A percentile compares a stretch with the other conserved stretches of the same genome.
phyloP scores from a whole-genome alignment of 1,284 basidiomycete species.

The Sphagnurus paluster region DNA sequence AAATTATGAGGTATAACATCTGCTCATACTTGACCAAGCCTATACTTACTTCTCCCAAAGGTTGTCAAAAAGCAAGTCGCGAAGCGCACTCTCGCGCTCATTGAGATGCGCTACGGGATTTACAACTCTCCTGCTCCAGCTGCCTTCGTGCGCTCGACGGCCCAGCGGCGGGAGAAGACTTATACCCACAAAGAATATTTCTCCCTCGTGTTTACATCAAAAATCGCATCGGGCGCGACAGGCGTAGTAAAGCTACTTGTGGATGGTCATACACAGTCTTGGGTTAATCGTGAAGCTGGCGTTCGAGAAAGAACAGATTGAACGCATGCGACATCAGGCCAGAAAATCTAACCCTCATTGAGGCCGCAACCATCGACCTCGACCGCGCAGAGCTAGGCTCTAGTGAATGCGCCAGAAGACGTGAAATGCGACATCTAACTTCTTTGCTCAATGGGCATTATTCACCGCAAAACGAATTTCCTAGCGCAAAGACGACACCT shows the following conservation, averaged over 20 bases:
- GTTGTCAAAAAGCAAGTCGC: constrained; percentile 2
- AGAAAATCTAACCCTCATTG: neutral
- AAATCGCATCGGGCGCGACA: constrained; percentile 11
- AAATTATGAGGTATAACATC: neutral
- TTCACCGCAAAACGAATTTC: neutral
- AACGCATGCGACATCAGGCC: constrained; percentile 1
- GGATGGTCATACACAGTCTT: neutral
- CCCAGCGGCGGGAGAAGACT: neutral
- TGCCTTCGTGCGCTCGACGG: constrained; percentile 8
- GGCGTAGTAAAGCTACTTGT: constrained; percentile 7
- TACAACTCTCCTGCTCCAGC: constrained; percentile 14
- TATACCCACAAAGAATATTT: constrained; percentile 6
- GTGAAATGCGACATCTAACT: constrained; percentile 2
- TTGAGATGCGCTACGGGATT: constrained; percentile 11
- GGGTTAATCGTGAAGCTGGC: constrained; percentile 1
- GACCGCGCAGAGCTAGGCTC: neutral
- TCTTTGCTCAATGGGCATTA: neutral
- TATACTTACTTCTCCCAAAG: neutral
- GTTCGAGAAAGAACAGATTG: neutral
- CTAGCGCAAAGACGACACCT: constrained; percentile 1
- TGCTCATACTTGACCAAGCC: neutral
- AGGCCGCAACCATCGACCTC: constrained; percentile 5
- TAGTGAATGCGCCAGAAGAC: constrained; percentile 4
- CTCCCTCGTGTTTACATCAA: constrained; percentile 11
- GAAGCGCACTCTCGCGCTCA: constrained; percentile 8